Percentiles rank a stretch among this genome's conserved stretches.
Evolutionary conservation across 2,329 filamentous ascomycete species (phyloP).

Genomic region (Calonectria pseudoturangicola): DNA sequence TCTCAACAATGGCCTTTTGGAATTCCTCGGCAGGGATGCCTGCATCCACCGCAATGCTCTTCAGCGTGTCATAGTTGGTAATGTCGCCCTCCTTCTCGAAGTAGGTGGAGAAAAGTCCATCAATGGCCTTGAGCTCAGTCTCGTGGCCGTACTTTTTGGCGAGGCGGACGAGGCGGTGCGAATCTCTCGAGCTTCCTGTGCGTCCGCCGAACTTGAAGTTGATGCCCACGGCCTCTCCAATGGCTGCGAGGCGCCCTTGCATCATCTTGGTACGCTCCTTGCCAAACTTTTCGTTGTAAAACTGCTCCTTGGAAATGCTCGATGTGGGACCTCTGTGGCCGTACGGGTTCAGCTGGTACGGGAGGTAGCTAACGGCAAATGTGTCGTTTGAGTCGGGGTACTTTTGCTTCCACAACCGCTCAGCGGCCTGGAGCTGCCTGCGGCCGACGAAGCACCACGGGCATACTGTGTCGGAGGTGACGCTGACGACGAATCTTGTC

Average conservation of each 20-base stretch:
- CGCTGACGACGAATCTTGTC: slow-evolving; percentile 71
- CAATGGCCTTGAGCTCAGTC: slow-evolving; percentile 74
- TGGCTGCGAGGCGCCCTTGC: slow-evolving; percentile 54
- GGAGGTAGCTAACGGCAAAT: slow-evolving; percentile 68
- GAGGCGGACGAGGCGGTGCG: slow-evolving; percentile 77
- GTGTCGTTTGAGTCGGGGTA: slow-evolving; percentile 74
- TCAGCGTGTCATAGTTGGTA: slow-evolving; percentile 62
- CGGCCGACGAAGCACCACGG: slow-evolving; percentile 72
- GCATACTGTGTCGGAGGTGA: slow-evolving; percentile 71
- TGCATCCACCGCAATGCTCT: slow-evolving; percentile 56
- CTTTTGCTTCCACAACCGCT: slow-evolving; percentile 62
- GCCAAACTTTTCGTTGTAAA: slow-evolving; percentile 74
- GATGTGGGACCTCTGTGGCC: slow-evolving; percentile 55
- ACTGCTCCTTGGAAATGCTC: slow-evolving; percentile 61
- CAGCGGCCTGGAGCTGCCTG: slow-evolving; percentile 67
- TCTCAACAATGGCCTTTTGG: slow-evolving; percentile 61
- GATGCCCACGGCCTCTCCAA: slow-evolving; percentile 63
- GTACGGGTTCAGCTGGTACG: slow-evolving; percentile 66
- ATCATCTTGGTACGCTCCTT: slow-evolving; percentile 70
- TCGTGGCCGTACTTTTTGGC: slow-evolving; percentile 69
- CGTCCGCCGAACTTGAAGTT: slow-evolving; percentile 76
- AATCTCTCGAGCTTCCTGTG: slow-evolving; percentile 86
- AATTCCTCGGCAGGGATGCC: slow-evolving; percentile 69
- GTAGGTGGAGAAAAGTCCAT: slow-evolving; percentile 64
- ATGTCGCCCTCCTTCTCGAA: slow-evolving; percentile 67